Percentiles rank a stretch among this genome's conserved stretches.
Evolutionary conservation across 176 grass and related monocot species (phyloP).

Genomic region (Thalia dealbata): DNA sequence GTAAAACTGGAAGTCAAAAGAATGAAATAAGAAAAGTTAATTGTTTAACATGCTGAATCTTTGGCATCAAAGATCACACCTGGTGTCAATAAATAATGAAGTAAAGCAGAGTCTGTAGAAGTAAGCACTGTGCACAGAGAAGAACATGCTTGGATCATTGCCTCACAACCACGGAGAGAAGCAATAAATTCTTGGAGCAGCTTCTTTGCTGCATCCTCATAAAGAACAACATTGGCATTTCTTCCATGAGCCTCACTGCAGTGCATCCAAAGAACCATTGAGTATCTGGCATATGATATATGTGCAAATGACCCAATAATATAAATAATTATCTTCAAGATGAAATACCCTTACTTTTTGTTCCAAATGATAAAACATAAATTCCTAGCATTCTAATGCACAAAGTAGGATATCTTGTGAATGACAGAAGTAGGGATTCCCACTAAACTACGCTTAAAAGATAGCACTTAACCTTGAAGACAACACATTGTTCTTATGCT

Average conservation of each 20-base stretch:
- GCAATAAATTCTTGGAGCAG: constrained; percentile 70
- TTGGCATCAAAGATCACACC: constrained; percentile 31
- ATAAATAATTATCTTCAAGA: background rate
- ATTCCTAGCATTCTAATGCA: background rate
- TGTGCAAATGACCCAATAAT: background rate
- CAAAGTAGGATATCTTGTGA: background rate
- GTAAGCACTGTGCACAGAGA: constrained; percentile 37
- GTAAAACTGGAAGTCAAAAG: background rate
- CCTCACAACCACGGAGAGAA: constrained; percentile 65
- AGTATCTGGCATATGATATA: background rate
- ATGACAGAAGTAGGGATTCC: background rate
- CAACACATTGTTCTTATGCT: no score
- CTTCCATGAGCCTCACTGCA: constrained; percentile 45
- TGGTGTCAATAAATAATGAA: constrained; percentile 74
- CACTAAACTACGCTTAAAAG: background rate
- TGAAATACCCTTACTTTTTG: background rate
- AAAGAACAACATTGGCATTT: constrained; percentile 68
- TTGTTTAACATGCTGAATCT: constrained; percentile 19
- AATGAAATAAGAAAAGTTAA: background rate
- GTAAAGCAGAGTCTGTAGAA: constrained; percentile 42
- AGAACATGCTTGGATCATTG: constrained; percentile 68
- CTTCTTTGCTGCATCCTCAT: constrained; percentile 92
- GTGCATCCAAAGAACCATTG: background rate
- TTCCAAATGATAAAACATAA: background rate
- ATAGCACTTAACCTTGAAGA: no score